These are phyloP conservation scores for Sporothrix inflata DNA, from an alignment of 2,329 filamentous ascomycete species.

Conservation along the genomic window DNA sequence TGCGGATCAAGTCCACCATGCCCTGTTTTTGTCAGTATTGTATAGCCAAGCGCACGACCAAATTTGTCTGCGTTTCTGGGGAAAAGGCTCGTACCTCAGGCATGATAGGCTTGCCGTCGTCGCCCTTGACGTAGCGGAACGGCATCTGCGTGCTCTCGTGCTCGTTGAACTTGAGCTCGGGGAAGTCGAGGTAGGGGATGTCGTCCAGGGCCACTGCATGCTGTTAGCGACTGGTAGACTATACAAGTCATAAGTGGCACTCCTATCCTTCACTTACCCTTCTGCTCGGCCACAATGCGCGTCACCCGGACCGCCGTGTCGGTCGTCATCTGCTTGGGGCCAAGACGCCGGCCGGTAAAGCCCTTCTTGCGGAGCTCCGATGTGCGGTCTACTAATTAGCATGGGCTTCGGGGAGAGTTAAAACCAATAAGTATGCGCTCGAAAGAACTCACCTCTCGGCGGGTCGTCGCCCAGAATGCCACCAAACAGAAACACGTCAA, in stretches of 20 bases:
- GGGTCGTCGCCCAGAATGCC: slow-evolving; percentile 96
- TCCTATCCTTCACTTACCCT: slow-evolving; percentile 57
- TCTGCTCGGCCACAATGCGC: slow-evolving; percentile 81
- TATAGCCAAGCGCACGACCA: neutral
- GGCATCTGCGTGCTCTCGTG: slow-evolving; percentile 97
- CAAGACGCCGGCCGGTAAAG: slow-evolving; percentile 82
- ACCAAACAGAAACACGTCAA: slow-evolving; percentile 93
- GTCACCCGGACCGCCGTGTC: slow-evolving; percentile 96
- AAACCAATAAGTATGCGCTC: neutral
- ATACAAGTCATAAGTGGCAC: no score
- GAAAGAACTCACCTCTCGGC: slow-evolving; percentile 69
- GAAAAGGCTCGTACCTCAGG: slow-evolving; percentile 65
- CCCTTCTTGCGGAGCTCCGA: slow-evolving; percentile 95
- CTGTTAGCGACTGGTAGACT: neutral
- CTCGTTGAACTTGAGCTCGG: slow-evolving; percentile 85
- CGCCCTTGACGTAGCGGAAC: slow-evolving; percentile 86
- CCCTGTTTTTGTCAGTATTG: slow-evolving; percentile 59
- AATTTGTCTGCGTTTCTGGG: neutral
- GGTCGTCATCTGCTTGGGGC: slow-evolving; percentile 96
- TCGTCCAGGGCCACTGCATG: slow-evolving; percentile 71
- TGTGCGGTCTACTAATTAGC: slow-evolving; percentile 71
- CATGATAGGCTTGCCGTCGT: slow-evolving; percentile 82
- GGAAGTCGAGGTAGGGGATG: slow-evolving; percentile 82
- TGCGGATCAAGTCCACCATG: slow-evolving; percentile 91
- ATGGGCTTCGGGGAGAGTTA: neutral